These are phyloP conservation scores for Saxophila tyrrhenica DNA, from an alignment of 495 filamentous ascomycete species.

Conservation along the genomic window DNA sequence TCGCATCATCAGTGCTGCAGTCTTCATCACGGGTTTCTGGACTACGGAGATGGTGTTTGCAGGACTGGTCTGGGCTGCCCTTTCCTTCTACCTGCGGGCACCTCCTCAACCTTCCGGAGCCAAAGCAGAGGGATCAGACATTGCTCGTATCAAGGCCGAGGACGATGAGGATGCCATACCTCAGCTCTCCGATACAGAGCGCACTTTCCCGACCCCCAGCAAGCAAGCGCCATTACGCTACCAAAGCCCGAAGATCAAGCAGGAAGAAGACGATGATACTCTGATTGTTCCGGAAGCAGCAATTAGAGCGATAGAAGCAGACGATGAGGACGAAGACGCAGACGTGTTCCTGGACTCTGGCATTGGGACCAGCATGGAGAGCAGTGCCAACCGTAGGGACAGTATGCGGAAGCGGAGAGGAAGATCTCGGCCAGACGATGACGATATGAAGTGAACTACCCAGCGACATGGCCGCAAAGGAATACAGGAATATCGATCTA, in stretches of 20 bases:
- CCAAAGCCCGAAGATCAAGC: conserved; percentile 14
- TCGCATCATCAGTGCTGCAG: conserved; percentile 52
- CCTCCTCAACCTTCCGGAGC: conserved; percentile 8
- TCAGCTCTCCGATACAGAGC: conserved; percentile 37
- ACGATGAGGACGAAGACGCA: conserved; percentile 27
- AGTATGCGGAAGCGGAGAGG: conserved; percentile 18
- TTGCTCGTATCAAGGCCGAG: conserved; percentile 25
- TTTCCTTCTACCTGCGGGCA: conserved; percentile 28
- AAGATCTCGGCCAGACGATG: conserved; percentile 1
- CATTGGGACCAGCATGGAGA: conserved; percentile 33
- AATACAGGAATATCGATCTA: too few species aligned
- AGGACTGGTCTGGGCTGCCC: conserved; percentile 44
- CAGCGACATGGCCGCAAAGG: too few species aligned
- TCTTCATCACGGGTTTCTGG: conserved; percentile 67
- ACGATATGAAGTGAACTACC: background rate
- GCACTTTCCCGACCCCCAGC: conserved; percentile 46
- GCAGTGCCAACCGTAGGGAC: conserved; percentile 17
- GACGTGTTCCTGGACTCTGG: conserved; percentile 28
- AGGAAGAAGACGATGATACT: conserved; percentile 12
- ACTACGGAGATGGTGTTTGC: conserved; percentile 51
- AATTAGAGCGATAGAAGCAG: conserved; percentile 24
- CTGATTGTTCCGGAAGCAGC: background rate
- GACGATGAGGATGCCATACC: conserved; percentile 25
- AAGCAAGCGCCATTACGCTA: conserved; percentile 38
- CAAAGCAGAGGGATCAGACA: conserved; percentile 9